Percentiles rank a stretch among this genome's conserved stretches.
Conservation (phyloP, 2,329 filamentous ascomycete species). For the Aplosporella prunicola region DNA sequence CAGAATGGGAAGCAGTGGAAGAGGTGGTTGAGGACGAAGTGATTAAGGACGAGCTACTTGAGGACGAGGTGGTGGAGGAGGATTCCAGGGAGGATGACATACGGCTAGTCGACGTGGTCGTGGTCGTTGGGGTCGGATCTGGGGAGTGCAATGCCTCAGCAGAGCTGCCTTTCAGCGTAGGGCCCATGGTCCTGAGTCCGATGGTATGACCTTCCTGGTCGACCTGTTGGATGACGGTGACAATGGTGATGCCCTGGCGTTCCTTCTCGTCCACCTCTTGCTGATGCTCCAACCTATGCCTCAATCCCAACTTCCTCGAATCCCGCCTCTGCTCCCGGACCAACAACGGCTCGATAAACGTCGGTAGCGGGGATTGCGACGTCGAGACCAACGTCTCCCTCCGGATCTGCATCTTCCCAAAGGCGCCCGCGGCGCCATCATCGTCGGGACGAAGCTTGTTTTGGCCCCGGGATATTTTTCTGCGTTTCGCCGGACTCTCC, state of each 20-base stretch:
- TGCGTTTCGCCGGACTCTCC: constrained; percentile 21
- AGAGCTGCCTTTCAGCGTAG: constrained; percentile 1
- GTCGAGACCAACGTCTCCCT: constrained; percentile 14
- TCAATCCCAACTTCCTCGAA: constrained; percentile 18
- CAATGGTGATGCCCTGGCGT: constrained; percentile 4
- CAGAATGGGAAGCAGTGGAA: no score
- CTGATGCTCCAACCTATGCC: constrained; percentile 26
- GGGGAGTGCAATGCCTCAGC: constrained; percentile 6
- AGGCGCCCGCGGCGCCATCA: constrained; percentile 11
- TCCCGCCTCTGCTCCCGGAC: constrained; percentile 16
- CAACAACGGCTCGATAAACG: constrained; percentile 15
- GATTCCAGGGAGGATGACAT: no score
- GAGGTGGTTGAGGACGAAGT: neutral
- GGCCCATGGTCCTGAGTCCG: constrained; percentile 9
- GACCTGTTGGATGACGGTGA: constrained; percentile 9
- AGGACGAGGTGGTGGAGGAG: neutral
- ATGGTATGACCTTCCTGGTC: constrained; percentile 10
- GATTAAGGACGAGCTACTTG: neutral
- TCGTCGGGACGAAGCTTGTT: constrained; percentile 19
- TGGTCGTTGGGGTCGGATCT: constrained; percentile 7
- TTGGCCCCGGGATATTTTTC: constrained; percentile 19
- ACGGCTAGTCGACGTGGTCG: neutral
- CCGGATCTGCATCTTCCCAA: constrained; percentile 10
- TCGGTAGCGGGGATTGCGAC: constrained; percentile 3
- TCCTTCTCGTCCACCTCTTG: constrained; percentile 13